Percentiles rank a stretch among this genome's conserved stretches.
phyloP scores from a whole-genome alignment of 768 basidiomycete species.

The Cyathus striatus region DNA sequence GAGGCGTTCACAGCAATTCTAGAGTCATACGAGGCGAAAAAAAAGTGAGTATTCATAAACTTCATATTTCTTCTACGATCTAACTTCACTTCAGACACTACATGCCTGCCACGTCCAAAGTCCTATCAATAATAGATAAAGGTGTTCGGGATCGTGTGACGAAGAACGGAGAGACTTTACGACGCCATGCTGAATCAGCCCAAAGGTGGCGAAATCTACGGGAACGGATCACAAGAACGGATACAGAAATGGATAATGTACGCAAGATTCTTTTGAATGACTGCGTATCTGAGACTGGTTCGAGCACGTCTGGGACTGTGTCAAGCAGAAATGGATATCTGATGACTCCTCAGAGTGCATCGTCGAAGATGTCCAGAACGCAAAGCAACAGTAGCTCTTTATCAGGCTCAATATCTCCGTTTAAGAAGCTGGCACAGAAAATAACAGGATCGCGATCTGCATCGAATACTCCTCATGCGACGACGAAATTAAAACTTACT shows the following conservation, averaged over 20 bases:
- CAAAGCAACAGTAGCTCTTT: conserved; percentile 50
- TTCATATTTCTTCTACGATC: conserved; percentile 8
- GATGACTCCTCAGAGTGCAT: conserved; percentile 55
- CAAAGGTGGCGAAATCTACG: conserved; percentile 78
- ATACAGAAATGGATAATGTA: conserved; percentile 74
- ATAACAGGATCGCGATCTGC: conserved; percentile 44
- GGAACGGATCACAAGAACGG: conserved; percentile 76
- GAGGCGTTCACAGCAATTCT: conserved; percentile 64
- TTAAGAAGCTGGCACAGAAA: conserved; percentile 72
- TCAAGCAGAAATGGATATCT: conserved; percentile 58
- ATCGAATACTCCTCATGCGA: conserved; percentile 41
- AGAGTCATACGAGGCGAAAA: conserved; percentile 83
- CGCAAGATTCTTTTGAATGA: conserved; percentile 53
- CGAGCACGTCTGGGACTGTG: conserved; percentile 54
- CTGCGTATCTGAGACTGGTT: conserved; percentile 54
- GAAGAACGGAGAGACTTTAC: conserved; percentile 92
- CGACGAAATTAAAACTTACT: conserved; percentile 31
- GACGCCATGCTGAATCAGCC: conserved; percentile 85
- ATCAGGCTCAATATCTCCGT: conserved; percentile 75
- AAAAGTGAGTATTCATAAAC: conserved; percentile 50
- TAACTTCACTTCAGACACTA: conserved; percentile 61
- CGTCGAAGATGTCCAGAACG: conserved; percentile 30
- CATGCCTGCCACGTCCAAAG: conserved; percentile 89
- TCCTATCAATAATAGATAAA: conserved; percentile 90
- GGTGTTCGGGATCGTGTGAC: conserved; percentile 91